Conservation (phyloP, 352 stramenopile species). For the Phytophthora multivora region DNA sequence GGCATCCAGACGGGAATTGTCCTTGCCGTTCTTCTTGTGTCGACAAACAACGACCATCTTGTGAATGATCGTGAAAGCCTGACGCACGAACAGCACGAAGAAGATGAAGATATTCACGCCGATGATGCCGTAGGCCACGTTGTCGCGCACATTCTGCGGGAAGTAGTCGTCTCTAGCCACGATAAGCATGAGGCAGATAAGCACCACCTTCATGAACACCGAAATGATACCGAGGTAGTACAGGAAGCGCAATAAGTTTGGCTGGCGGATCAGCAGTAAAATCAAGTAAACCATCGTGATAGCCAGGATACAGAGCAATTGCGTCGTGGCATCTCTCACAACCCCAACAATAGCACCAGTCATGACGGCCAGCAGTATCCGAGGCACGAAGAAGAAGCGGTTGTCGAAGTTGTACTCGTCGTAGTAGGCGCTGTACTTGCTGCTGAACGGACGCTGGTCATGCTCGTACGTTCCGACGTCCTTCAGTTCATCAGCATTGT, state of each 20-base stretch:
- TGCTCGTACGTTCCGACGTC: constrained; percentile 82
- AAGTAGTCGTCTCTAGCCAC: constrained; percentile 82
- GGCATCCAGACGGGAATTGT: constrained; percentile 27
- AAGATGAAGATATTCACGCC: constrained; percentile 87
- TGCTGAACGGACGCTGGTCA: constrained; percentile 75
- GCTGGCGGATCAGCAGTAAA: constrained; percentile 69
- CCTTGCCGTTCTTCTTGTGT: constrained; percentile 51
- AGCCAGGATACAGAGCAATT: constrained; percentile 76
- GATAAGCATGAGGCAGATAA: constrained; percentile 82
- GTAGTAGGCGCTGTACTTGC: constrained; percentile 88
- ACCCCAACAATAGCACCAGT: constrained; percentile 78
- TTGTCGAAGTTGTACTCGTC: constrained; percentile 92
- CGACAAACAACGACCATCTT: constrained; percentile 59
- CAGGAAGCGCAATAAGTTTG: constrained; percentile 80
- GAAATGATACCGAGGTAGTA: constrained; percentile 84
- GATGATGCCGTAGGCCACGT: constrained; percentile 87
- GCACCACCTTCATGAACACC: constrained; percentile 83
- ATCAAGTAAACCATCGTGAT: constrained; percentile 76
- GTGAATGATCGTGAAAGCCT: constrained; percentile 78
- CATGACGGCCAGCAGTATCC: constrained; percentile 71
- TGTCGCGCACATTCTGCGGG: constrained; percentile 78
- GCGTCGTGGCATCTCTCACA: constrained; percentile 65
- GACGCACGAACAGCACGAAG: constrained; percentile 76
- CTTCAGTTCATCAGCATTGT: constrained; percentile 69
- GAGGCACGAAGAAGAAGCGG: constrained; percentile 87